Conservation (phyloP, 441 rosid species). For the Adansonia grandidieri region DNA sequence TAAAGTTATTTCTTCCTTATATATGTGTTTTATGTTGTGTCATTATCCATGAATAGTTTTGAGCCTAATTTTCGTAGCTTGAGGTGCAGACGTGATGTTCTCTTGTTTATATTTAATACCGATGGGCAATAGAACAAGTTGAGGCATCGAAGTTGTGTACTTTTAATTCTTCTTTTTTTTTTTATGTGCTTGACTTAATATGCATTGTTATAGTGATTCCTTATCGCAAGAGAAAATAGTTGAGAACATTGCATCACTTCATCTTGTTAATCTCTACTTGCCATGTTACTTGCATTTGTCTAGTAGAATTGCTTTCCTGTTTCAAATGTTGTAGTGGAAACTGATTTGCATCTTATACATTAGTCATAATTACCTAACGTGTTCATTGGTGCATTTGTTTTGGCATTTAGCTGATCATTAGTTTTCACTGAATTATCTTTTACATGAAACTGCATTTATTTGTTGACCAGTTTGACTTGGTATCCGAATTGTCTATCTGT, state of each 20-base stretch:
- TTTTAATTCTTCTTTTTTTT: neutral
- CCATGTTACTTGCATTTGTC: neutral
- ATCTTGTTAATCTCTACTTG: conserved; percentile 4
- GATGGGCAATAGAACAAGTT: neutral
- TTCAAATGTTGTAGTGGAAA: neutral
- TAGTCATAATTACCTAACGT: neutral
- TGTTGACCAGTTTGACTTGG: conserved; percentile 8
- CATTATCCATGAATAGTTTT: neutral
- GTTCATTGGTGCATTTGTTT: neutral
- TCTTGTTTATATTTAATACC: neutral
- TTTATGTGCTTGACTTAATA: neutral
- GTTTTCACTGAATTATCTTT: neutral
- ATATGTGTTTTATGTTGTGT: conserved; percentile 5
- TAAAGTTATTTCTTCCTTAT: neutral
- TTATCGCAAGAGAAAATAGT: neutral
- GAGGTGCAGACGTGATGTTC: neutral
- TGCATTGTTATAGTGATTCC: neutral
- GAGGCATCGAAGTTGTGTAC: neutral
- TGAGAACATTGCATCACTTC: neutral
- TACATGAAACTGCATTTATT: neutral
- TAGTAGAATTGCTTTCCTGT: conserved; percentile 1
- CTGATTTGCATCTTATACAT: neutral
- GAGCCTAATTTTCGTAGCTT: neutral
- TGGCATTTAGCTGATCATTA: neutral
- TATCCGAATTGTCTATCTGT: neutral